Base-by-base conservation (phyloP, 306 rosid genomes). In the Crotalaria pallida region DNA sequence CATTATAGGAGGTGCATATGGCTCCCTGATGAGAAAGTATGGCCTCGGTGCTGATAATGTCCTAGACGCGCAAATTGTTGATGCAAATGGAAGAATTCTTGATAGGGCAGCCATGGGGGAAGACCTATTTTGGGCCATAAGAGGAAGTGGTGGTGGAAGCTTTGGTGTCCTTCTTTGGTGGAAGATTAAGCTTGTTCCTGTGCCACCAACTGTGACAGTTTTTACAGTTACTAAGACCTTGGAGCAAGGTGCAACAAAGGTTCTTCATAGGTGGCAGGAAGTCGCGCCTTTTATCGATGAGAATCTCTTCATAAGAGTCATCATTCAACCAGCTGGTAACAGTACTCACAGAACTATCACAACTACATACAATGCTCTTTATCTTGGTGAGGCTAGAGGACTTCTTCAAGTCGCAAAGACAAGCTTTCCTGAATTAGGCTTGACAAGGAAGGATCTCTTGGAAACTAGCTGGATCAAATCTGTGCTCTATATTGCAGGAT, bases 401-500 rank as follows among this genome's bases (percentile, higher is more conserved):
- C 74, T 88, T 7, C 44, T 91, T 3, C 67, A 59, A 36, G 57
- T 86, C 1, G 56, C 82, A 76, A 49, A 51, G 11, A 21, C 31
- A 6, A 75, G 76, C 47, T 91, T 91, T 23, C 96, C 96, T 0
- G 97, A 89, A 10, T 64, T 92, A 58, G 92, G 88, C 3, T 71
- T 88, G 15, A 56, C 79, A 2, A 34, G 1, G 2, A 71, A 81
- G 6, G 83, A 88, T 8, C 82, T 86, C 18, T 11, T 3, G 0
- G 93, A 85, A 79, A 84, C 82, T 22, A 87, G 83, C 13, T 91
- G 96, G 97, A 75, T 91, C 59, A 76, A 82, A 52, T 87, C 97
- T 0, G 85, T 81, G 7, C 78, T 87, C 0, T 79, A 84, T 60
- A 47, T 83, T 7, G 85, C 82, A 0, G 69, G 74, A 23, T 82